Base-by-base conservation (phyloP, 768 basidiomycete species). In the Podaxis sp. region DNA sequence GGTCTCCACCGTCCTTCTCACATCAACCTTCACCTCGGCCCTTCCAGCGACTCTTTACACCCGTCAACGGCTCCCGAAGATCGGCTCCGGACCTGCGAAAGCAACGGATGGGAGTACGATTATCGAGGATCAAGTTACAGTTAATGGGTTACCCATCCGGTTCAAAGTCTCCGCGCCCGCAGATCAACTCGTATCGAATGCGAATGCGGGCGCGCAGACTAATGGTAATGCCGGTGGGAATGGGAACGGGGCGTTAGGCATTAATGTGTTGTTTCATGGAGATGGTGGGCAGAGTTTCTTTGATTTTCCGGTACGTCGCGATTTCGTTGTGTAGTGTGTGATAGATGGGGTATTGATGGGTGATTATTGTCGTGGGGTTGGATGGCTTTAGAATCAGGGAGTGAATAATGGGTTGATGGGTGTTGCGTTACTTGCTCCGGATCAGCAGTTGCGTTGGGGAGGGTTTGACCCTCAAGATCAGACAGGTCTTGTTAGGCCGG, bases 401-500 rank as follows among this genome's bases (percentile, higher is more conserved):
- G 52, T 53, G 52, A 53, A 53, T 36, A 33, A 33, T 53, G 30
- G 52, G 28, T 53, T 53, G 52, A 53, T 53, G 52, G 52, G 52
- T n/a, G 52, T 53, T 33, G 52, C 52, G 15, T 33, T 53, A 3
- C 15, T 53, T 12, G 26, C 52, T 30, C 52, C 52, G 28, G 52
- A 53, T 53, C 24, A 13, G 11, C 26, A 53, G 5, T 17, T 53
- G 15, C 26, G 24, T 17, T 53, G 52, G 52, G 52, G 52, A 53
- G 52, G 52, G 30, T 53, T n/a, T 53, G 52, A 53, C 17, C 52
- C 52, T 33, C 15, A 36, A 9, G 52, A 53, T 30, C 24, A 28
- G 30, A 53, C 52, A n/a, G 52, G 52, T 15, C 52, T 53, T 17
- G 30, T 30, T 17, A 53, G 52, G 8, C 52, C 30, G 2, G 52